These are phyloP conservation scores for Lolium perenne DNA, from an alignment of 176 grass and related monocot genomes.

Conservation along the genomic window DNA sequence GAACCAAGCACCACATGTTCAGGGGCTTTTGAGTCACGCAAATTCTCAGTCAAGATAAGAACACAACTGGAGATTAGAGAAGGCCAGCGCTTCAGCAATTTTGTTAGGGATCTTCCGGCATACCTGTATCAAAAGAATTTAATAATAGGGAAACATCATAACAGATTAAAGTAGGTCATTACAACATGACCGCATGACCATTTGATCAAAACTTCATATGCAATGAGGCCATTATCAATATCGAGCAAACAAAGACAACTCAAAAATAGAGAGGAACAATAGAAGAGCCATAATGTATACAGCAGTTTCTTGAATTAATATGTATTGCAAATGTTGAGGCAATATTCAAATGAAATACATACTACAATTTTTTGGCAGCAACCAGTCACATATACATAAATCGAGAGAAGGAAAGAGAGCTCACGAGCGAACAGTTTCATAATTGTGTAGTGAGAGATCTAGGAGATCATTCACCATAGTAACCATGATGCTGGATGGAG, in stretches of 20 bases:
- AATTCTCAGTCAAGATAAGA: conserved; percentile 61
- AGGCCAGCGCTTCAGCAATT: conserved; percentile 88
- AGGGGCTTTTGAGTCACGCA: conserved; percentile 65
- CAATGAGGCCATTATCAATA: conserved; percentile 3
- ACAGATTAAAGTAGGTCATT: conserved; percentile 9
- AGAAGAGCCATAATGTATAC: background rate
- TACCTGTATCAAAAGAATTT: conserved; percentile 59
- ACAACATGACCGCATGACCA: conserved; percentile 4
- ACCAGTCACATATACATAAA: conserved; percentile 2
- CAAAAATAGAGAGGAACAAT: conserved; percentile 6
- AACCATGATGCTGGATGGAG: conserved; percentile 67
- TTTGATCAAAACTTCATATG: conserved; percentile 11
- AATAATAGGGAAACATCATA: conserved; percentile 35
- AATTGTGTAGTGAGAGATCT: conserved; percentile 92
- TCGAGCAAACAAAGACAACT: conserved; percentile 8
- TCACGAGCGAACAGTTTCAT: conserved; percentile 97
- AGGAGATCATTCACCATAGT: conserved; percentile 90
- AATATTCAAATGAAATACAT: conserved; percentile 37
- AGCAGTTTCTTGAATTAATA: conserved; percentile 23
- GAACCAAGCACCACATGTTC: conserved; percentile 91
- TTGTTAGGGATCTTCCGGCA: conserved; percentile 85
- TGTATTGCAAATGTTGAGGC: conserved; percentile 1
- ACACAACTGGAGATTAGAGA: conserved; percentile 78
- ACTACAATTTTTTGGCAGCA: conserved; percentile 10
- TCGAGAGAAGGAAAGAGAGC: conserved; percentile 15